Evolutionary conservation across 345 rosid species (phyloP), one percentile per base, ranked within the genome.

Genomic region (Kandelia obovata): DNA sequence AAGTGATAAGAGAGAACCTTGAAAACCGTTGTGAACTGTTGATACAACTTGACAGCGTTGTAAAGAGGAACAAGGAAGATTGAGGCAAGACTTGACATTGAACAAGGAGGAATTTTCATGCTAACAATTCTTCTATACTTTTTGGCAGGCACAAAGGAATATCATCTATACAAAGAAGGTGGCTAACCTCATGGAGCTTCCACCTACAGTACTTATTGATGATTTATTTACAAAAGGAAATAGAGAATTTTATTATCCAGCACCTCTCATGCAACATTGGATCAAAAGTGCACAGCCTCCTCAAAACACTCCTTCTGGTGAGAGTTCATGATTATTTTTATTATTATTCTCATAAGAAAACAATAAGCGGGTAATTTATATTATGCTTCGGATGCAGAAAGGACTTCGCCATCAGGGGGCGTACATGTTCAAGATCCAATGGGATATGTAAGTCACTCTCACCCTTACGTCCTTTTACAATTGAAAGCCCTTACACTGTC

Each of bases 221-320:
- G 78, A 81, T 60, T 71, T 74, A 34, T 71, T 72, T 34, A 69
- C 17, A 6, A 67, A 71, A n/a, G 79, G 68, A 75, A 74, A 70
- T 57, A 56, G 73, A 75, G 77, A 81, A 11, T 63, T 80, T 55
- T 65, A 80, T 66, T 94, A 94, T 78, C 96, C 93, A 28, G 84
- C 79, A 62, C 81, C 89, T 56, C 87, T 91, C 23, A 56, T 81
- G 64, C 81, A 87, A 78, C 87, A 85, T 37, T 91, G 96, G 95
- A 82, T 32, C 58, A 87, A 73, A 83, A 80, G 85, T 76, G 81
- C 78, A 35, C 84, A 73, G 49, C 84, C 79, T 77, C 82, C 43
- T 26, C 87, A 82, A 60, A 80, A 82, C 65, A 82, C 86, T 8
- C 80, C 91, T 75, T 76, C 92, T 62, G 88, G 96, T 89, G 66